Evolutionary conservation across 2,329 filamentous ascomycete species (phyloP), one percentile per base, ranked within the genome.

Genomic region (Colletotrichum sp.): DNA sequence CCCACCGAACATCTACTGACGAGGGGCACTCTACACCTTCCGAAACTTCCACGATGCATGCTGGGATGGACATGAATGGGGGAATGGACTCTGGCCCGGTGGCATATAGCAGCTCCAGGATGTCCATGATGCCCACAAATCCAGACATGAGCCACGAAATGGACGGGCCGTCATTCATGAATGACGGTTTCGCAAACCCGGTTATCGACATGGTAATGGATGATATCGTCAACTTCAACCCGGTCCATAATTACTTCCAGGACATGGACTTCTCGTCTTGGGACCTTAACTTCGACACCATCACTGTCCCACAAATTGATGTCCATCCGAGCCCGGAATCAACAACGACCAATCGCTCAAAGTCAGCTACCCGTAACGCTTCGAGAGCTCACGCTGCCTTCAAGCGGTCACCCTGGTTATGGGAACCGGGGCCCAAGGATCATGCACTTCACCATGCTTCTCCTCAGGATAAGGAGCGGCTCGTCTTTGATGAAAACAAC

Each of bases 331-430:
- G 81, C 69, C 81, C 82, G 13, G 79, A 79, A n/a, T 80, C 82
- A 5, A 79, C 79, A 1, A 78, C 77, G 9, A 80, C 79, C 4
- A 80, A 71, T 24, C 69, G 78, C 7, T 79, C 80, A 8, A 81
- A 78, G 28, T 66, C 76, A 13, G 72, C 77, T 36, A 66, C 72
- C 15, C 72, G 79, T 10, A 81, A 84, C 69, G 79, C 80, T 9
- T 80, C 80, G 7, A 79, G 78, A 18, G 80, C 80, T 10, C 82
- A 84, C 68, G 82, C 81, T 44, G 82, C 82, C 28, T 84, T 84
- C 76, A 83, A 83, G 70, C 77, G 81, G 13, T 84, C 82, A 24
- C 82, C 82, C 2, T 84, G 82, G 82, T 80, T 84, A 8, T 84
- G 82, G 82, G 82, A 84, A 32, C 82, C 82, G 3, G 79, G 82